A percentile compares a stretch with the other conserved stretches of the same genome.
phyloP scores from a whole-genome alignment of 352 stramenopile genomes.

The Globisporangium iwayamae region DNA sequence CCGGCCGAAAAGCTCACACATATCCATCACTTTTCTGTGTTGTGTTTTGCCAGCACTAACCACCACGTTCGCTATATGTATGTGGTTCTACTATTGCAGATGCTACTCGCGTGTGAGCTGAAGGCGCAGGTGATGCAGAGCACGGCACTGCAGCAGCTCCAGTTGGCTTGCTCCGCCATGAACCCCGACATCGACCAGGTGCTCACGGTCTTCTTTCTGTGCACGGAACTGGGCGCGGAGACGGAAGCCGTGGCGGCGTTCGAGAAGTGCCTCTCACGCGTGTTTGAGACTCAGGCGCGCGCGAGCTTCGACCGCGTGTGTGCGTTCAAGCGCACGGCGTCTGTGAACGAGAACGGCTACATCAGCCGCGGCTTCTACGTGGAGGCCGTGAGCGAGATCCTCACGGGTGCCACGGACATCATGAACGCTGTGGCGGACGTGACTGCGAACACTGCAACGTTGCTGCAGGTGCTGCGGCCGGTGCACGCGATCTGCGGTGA shows the following conservation, averaged over 20 bases:
- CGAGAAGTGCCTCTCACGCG: slow-evolving; percentile 35
- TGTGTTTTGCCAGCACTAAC: not conserved
- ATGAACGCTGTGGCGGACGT: slow-evolving; percentile 80
- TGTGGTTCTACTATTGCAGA: slow-evolving; percentile 22
- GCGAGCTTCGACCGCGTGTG: slow-evolving; percentile 51
- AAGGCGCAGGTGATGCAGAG: slow-evolving; percentile 50
- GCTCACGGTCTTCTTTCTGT: slow-evolving; percentile 51
- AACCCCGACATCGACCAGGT: slow-evolving; percentile 43
- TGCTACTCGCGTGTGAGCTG: slow-evolving; percentile 68
- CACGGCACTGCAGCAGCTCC: slow-evolving; percentile 40
- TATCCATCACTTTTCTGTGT: not conserved
- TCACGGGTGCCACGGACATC: slow-evolving; percentile 68
- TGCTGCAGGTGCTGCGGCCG: slow-evolving; percentile 44
- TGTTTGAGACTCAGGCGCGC: slow-evolving; percentile 54
- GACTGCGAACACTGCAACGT: slow-evolving; percentile 29
- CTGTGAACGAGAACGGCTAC: slow-evolving; percentile 78
- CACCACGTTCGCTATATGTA: not conserved
- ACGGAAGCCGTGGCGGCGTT: slow-evolving; percentile 30
- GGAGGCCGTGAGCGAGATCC: slow-evolving; percentile 61
- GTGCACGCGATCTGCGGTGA: slow-evolving; percentile 59
- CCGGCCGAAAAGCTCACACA: not conserved
- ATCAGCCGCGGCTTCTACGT: slow-evolving; percentile 84
- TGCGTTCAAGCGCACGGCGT: slow-evolving; percentile 45
- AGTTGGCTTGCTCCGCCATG: slow-evolving; percentile 31
- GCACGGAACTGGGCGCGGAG: slow-evolving; percentile 36